phyloP scores from a whole-genome alignment of 768 basidiomycete genomes.

The Trametes elegans region DNA sequence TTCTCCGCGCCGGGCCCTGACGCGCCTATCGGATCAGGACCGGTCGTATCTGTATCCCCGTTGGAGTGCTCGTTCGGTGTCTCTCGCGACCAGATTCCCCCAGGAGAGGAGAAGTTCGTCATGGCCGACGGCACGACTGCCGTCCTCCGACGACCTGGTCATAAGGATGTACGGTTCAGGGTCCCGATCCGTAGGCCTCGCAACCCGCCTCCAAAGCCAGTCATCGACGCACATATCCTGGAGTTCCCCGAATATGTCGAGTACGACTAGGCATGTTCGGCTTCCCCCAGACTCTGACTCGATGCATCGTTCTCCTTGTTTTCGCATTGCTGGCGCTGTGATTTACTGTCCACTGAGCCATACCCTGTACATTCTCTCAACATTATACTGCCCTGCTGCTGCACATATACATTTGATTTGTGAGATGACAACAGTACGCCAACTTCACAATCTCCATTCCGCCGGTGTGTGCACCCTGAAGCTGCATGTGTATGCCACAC shows the following conservation, averaged over 20 bases:
- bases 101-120: neutral
- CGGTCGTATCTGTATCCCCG: neutral
- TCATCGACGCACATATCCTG: neutral
- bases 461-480: no score
- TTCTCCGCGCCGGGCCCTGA: neutral
- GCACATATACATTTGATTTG: no score
- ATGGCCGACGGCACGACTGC: neutral
- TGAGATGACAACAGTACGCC: no score
- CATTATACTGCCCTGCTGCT: no score
- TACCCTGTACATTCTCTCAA: no score
- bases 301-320: no score
- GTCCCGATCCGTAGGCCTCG: neutral
- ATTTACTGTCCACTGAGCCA: no score
- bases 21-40: neutral
- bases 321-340: no score
- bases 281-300: neutral
- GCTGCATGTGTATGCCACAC: no score
- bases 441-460: no score
- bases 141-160: neutral
- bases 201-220: neutral
- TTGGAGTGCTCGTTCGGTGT: neutral
- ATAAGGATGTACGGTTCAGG: neutral
- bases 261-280: neutral
- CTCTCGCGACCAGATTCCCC: neutral
- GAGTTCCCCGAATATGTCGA: neutral